phyloP scores from a whole-genome alignment of 768 basidiomycete genomes.

The Pisolithus orientalis region DNA sequence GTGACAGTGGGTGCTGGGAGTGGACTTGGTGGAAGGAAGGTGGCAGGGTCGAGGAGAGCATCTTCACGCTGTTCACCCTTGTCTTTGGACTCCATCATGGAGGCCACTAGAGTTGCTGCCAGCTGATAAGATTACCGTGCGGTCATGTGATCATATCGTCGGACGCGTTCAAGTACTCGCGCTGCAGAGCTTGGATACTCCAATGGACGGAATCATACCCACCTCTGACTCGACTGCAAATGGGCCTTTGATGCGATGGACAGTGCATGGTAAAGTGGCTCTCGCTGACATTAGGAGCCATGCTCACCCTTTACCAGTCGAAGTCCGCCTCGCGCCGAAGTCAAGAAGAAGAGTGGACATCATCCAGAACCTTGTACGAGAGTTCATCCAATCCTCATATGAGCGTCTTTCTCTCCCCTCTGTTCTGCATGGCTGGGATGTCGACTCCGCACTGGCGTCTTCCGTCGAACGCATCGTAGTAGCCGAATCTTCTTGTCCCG shows the following conservation, averaged over 20 bases:
- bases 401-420: conserved; percentile 67
- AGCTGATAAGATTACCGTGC: not conserved
- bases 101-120: not conserved
- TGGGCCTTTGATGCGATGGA: conserved; percentile 38
- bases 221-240: not conserved
- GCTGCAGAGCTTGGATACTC: not conserved
- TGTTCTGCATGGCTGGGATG: conserved; percentile 73
- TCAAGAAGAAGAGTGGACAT: conserved; percentile 73
- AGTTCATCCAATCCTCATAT: conserved; percentile 50
- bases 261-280: conserved; percentile 52
- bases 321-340: conserved; percentile 67
- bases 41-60: conserved; percentile 37
- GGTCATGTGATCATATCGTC: conserved; percentile 28
- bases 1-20: conserved; percentile 51
- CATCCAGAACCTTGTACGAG: conserved; percentile 56
- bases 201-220: not conserved
- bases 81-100: conserved; percentile 21
- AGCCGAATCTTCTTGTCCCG: conserved; percentile 64
- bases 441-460: conserved; percentile 58
- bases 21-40: conserved; percentile 51
- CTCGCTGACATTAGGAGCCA: not conserved
- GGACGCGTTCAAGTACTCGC: conserved; percentile 37
- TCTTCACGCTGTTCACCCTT: conserved; percentile 15
- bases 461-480: conserved; percentile 74
- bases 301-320: conserved; percentile 44